A percentile compares a stretch with the other conserved stretches of the same genome.
Evolutionary conservation across 2,329 filamentous ascomycete genomes (phyloP).

Genomic region (Penicillium sp.): DNA sequence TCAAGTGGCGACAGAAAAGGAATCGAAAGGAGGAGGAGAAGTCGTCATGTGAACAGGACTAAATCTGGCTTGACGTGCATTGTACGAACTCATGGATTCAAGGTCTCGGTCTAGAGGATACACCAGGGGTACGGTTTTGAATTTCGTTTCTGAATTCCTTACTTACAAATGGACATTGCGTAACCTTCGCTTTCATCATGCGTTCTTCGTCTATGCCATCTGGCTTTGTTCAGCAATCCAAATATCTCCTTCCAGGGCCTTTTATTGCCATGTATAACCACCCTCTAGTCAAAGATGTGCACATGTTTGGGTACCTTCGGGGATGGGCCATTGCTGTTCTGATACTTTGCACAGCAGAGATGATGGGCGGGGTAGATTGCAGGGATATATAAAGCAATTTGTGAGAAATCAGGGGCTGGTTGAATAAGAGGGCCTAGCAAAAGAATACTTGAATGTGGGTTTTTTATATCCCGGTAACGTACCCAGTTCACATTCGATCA

Average conservation of each 20-base stretch:
- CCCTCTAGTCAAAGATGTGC: neutral
- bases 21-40: conserved; percentile 10
- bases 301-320: neutral
- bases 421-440: neutral
- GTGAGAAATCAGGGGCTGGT: too few species aligned
- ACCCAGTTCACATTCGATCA: neutral
- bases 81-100: neutral
- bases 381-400: neutral
- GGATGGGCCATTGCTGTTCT: neutral
- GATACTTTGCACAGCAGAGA: neutral
- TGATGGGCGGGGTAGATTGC: too few species aligned
- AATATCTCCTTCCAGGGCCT: too few species aligned
- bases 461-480: neutral
- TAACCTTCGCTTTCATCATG: neutral
- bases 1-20: conserved; percentile 26
- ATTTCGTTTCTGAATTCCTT: neutral
- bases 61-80: neutral
- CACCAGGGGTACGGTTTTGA: neutral
- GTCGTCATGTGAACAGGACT: neutral
- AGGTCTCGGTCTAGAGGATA: neutral
- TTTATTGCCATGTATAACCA: neutral
- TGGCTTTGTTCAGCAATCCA: neutral
- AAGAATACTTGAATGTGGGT: neutral
- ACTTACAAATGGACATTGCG: neutral
- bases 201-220: neutral